These are phyloP conservation scores for Lepidium aucheri DNA, from an alignment of 345 rosid genomes.

Conservation along the genomic window DNA sequence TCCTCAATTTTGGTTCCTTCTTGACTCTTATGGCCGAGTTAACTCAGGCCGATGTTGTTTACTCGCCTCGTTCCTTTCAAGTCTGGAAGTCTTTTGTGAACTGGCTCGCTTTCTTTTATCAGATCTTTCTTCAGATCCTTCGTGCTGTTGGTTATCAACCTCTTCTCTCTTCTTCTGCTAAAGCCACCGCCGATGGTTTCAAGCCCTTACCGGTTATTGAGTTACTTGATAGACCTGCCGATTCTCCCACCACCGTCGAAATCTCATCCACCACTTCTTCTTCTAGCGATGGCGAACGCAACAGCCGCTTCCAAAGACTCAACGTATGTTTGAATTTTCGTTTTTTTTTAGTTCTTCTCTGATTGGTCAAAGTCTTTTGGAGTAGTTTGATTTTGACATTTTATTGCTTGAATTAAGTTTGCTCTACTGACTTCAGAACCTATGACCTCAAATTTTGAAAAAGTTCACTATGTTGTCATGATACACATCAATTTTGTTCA, in stretches of 20 bases:
- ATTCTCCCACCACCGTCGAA: constrained; percentile 41
- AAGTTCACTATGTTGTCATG: background rate
- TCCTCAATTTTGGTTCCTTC: too few relatives aligned
- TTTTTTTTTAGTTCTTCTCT: background rate
- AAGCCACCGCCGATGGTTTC: constrained; percentile 46
- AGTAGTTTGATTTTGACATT: background rate
- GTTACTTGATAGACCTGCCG: constrained; percentile 35
- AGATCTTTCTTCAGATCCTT: constrained; percentile 69
- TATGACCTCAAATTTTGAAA: background rate
- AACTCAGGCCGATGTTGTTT: constrained; percentile 73
- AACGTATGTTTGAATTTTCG: constrained; percentile 35
- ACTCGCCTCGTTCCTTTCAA: constrained; percentile 55
- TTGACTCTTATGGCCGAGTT: constrained; percentile 69
- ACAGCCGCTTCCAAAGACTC: constrained; percentile 35
- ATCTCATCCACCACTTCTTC: constrained; percentile 33
- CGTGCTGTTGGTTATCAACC: constrained; percentile 60
- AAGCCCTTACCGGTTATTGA: constrained; percentile 72
- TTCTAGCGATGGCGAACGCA: constrained; percentile 3
- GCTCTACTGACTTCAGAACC: background rate
- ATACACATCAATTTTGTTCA: background rate
- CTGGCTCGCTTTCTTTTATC: constrained; percentile 80
- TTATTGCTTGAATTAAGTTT: background rate
- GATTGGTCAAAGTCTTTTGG: constrained; percentile 1
- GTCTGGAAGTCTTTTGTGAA: constrained; percentile 64
- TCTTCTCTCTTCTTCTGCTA: constrained; percentile 49